Evolutionary conservation across 805 yeast genomes (phyloP).

Genomic region (Candida manassasensis): DNA sequence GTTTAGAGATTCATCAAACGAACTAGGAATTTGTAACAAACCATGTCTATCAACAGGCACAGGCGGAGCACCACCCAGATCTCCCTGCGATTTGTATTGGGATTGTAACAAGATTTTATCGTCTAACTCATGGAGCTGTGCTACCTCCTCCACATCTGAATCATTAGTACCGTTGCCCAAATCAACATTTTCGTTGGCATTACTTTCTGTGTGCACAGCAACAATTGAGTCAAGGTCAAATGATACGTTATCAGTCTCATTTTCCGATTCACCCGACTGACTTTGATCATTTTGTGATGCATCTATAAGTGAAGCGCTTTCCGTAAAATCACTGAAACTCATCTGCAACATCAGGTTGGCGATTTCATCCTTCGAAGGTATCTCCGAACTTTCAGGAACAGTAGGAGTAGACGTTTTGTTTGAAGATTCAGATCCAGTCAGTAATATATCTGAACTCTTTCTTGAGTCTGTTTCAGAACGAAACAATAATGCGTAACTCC

Average conservation of each 20-base stretch:
- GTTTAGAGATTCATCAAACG: constrained; percentile 8
- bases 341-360: constrained; percentile 4
- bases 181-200: constrained; percentile 5
- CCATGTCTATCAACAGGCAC: too few species aligned
- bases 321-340: constrained; percentile 4
- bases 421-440: background rate
- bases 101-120: constrained; percentile 15
- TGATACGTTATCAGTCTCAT: background rate
- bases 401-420: background rate
- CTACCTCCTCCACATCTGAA: constrained; percentile 2
- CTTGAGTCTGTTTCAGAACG: too few species aligned
- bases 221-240: too few species aligned
- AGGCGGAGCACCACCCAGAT: too few species aligned
- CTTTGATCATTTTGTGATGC: background rate
- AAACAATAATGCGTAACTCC: constrained; percentile 15
- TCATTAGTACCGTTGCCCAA: too few species aligned
- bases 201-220: too few species aligned
- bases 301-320: background rate
- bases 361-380: background rate
- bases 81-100: constrained; percentile 12
- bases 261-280: background rate
- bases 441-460: background rate
- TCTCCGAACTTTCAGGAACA: background rate
- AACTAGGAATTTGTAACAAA: constrained; percentile 10
- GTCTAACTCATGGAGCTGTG: constrained; percentile 14